Percentiles rank a stretch among this genome's conserved stretches.
phyloP scores from a whole-genome alignment of 73 alveolate species.

The Paramecium bursaria region DNA sequence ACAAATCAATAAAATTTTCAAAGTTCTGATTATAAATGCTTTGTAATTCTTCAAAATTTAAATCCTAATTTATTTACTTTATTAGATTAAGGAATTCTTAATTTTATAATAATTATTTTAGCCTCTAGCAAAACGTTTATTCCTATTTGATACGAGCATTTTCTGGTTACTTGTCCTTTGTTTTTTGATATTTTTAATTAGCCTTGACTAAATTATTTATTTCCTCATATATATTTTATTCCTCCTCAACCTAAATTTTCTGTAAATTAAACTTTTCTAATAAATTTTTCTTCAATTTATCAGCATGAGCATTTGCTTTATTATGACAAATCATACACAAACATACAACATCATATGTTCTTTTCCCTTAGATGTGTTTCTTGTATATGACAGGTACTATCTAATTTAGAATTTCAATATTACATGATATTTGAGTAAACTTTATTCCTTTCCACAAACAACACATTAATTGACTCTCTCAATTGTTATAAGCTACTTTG shows the following conservation, averaged over 20 bases:
- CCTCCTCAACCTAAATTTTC: not conserved
- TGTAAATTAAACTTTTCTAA: slow-evolving; percentile 17
- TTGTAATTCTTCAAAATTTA: not conserved
- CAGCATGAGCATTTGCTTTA: slow-evolving; percentile 26
- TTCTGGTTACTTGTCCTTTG: slow-evolving; percentile 13
- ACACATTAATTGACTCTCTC: slow-evolving; percentile 69
- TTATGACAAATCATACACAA: slow-evolving; percentile 44
- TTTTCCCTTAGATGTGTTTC: slow-evolving; percentile 48
- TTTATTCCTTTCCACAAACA: slow-evolving; percentile 63
- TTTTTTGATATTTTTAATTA: not conserved
- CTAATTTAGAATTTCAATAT: not conserved
- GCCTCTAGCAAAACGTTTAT: not conserved
- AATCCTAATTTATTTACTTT: not conserved
- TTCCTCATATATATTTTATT: not conserved
- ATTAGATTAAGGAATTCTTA: slow-evolving; percentile 5
- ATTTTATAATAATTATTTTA: not conserved
- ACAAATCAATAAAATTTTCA: not conserved
- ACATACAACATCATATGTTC: slow-evolving; percentile 57
- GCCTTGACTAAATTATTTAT: not conserved
- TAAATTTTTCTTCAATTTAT: not conserved
- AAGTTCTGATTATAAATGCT: not conserved
- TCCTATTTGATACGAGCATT: slow-evolving; percentile 5
- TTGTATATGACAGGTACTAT: slow-evolving; percentile 60
- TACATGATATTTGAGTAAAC: slow-evolving; percentile 63
- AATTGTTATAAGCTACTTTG: slow-evolving; percentile 37